Percentiles rank a stretch among this genome's conserved stretches.
phyloP scores from a whole-genome alignment of 768 basidiomycete genomes.

The Lepiota brunneoincarnata region DNA sequence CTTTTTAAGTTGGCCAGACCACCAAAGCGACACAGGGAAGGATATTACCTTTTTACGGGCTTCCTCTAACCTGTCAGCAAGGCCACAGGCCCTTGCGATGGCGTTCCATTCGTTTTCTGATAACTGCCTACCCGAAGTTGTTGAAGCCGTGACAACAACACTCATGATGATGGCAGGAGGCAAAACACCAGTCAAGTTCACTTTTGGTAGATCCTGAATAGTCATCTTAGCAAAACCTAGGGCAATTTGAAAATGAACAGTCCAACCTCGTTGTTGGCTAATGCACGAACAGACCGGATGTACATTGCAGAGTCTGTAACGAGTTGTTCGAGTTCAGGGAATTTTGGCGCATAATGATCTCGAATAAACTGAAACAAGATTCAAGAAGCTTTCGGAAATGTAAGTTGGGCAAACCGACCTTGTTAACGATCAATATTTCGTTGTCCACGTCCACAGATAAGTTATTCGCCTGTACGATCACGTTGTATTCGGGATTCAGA shows the following conservation, averaged over 20 bases:
- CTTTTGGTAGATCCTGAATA: constrained; percentile 80
- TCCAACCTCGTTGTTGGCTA: constrained; percentile 79
- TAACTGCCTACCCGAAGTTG: constrained; percentile 76
- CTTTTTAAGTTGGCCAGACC: background rate
- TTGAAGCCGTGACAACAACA: constrained; percentile 93
- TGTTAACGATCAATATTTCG: constrained; percentile 95
- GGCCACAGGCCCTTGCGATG: constrained; percentile 82
- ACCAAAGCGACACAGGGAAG: background rate
- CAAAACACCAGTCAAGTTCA: constrained; percentile 73
- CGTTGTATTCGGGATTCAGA: constrained; percentile 91
- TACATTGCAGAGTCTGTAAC: constrained; percentile 91
- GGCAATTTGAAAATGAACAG: background rate
- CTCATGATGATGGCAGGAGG: constrained; percentile 93
- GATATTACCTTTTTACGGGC: constrained; percentile 76
- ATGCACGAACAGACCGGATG: constrained; percentile 83
- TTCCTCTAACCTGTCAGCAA: constrained; percentile 86
- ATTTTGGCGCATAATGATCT: constrained; percentile 93
- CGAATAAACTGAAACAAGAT: constrained; percentile 76
- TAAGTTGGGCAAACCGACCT: constrained; percentile 43
- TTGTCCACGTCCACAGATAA: constrained; percentile 98
- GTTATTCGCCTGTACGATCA: constrained; percentile 98
- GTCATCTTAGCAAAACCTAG: constrained; percentile 9
- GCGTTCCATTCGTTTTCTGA: constrained; percentile 71
- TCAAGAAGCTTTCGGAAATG: constrained; percentile 12
- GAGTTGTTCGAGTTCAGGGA: constrained; percentile 95